Percentiles rank a stretch among this genome's conserved stretches.
These are phyloP conservation scores for Diaporthe sp. DNA, from an alignment of 2,329 filamentous ascomycete species.

Conservation along the genomic window DNA sequence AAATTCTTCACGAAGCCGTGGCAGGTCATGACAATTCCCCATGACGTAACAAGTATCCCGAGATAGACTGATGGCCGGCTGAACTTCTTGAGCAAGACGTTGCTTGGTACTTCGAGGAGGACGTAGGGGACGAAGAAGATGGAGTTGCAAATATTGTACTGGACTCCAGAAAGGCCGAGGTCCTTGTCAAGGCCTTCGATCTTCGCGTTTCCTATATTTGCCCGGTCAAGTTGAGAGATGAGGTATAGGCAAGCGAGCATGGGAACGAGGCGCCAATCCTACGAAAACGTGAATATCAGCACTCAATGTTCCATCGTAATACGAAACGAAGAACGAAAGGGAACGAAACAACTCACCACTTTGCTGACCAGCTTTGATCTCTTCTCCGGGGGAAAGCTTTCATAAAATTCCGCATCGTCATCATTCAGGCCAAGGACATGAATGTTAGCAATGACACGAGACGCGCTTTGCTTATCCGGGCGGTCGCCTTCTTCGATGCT, in stretches of 20 bases:
- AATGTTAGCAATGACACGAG: slow-evolving; percentile 22
- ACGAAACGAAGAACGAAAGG: neutral
- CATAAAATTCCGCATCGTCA: slow-evolving; percentile 8
- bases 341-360: neutral
- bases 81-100: slow-evolving; percentile 80
- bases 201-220: slow-evolving; percentile 77
- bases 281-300: neutral
- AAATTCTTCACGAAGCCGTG: slow-evolving; percentile 67
- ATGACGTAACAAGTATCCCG: slow-evolving; percentile 79
- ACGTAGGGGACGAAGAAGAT: slow-evolving; percentile 88
- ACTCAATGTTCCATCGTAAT: no score
- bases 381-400: slow-evolving; percentile 1
- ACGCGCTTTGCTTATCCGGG: neutral
- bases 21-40: slow-evolving; percentile 62
- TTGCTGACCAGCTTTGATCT: slow-evolving; percentile 14
- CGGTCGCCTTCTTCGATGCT: slow-evolving; percentile 13
- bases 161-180: slow-evolving; percentile 69
- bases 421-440: neutral
- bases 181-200: slow-evolving; percentile 69
- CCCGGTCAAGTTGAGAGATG: slow-evolving; percentile 45
- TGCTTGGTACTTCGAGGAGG: slow-evolving; percentile 81
- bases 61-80: slow-evolving; percentile 79
- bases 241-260: slow-evolving; percentile 5
- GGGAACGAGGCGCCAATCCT: slow-evolving; percentile 19
- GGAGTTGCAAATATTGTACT: slow-evolving; percentile 79